Conservation (phyloP, 169 alveolate genomes). For the Miamiensis avidus region DNA sequence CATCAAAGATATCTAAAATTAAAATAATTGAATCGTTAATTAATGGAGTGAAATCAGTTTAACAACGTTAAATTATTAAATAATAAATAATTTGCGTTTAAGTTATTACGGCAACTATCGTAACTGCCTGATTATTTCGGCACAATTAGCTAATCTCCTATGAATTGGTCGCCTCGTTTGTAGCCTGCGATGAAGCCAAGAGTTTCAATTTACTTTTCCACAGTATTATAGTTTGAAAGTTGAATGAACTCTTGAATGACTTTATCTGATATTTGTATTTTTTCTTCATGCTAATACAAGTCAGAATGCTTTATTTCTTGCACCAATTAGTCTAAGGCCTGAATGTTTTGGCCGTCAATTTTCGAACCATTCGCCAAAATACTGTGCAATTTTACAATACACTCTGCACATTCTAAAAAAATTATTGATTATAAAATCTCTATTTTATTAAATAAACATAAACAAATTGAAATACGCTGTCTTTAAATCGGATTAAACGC, state of each 20-base stretch:
- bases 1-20: background rate
- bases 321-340: background rate
- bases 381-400: background rate
- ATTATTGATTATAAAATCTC: too few relatives aligned
- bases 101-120: background rate
- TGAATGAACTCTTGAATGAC: too few relatives aligned
- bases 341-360: background rate
- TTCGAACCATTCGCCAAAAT: background rate
- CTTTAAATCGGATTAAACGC: too few relatives aligned
- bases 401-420: background rate
- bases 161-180: too few relatives aligned
- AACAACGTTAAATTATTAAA: background rate
- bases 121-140: background rate
- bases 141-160: background rate
- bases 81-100: too few relatives aligned
- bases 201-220: background rate
- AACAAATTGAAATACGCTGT: background rate
- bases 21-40: too few relatives aligned
- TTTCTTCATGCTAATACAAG: too few relatives aligned
- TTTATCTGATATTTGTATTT: background rate
- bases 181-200: background rate
- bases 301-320: background rate
- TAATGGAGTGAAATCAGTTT: too few relatives aligned
- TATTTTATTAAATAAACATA: too few relatives aligned
- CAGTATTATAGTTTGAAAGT: background rate